Evolutionary conservation across 2,329 filamentous ascomycete species (phyloP).

Genomic region (Cercospora canescens): DNA sequence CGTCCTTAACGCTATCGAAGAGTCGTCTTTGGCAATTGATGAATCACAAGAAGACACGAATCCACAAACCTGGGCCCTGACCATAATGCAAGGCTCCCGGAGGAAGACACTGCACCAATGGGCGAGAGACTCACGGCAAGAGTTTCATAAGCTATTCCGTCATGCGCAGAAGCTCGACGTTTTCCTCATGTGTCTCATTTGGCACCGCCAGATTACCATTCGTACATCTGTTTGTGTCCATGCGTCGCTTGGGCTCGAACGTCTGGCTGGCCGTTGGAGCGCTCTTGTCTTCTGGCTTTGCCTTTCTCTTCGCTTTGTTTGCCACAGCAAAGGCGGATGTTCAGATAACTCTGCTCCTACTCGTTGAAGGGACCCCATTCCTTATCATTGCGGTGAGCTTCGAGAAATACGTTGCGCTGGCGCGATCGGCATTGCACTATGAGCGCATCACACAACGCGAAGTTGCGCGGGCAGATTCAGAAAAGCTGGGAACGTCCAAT

Average conservation of each 20-base stretch:
- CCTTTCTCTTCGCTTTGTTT: slow-evolving; percentile 89
- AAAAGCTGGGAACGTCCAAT: neutral
- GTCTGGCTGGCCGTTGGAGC: slow-evolving; percentile 94
- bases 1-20: neutral
- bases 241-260: slow-evolving; percentile 94
- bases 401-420: slow-evolving; percentile 97
- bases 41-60: neutral
- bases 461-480: slow-evolving; percentile 17
- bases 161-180: slow-evolving; percentile 97
- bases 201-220: slow-evolving; percentile 98
- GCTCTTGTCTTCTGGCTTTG: slow-evolving; percentile 86
- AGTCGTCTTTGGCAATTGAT: neutral
- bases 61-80: neutral
- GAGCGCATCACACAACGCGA: slow-evolving; percentile 58
- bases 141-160: slow-evolving; percentile 75
- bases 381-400: slow-evolving; percentile 98
- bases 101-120: slow-evolving; percentile 48
- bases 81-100: neutral
- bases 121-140: slow-evolving; percentile 76
- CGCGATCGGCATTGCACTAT: slow-evolving; percentile 82
- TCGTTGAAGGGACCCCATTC: slow-evolving; percentile 95
- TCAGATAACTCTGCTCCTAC: slow-evolving; percentile 85
- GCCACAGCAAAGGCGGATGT: slow-evolving; percentile 92
- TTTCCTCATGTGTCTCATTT: slow-evolving; percentile 96
- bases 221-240: slow-evolving; percentile 93